phyloP scores from a whole-genome alignment of 1,139 yeast genomes.

The Saccharomyces hybrid region DNA sequence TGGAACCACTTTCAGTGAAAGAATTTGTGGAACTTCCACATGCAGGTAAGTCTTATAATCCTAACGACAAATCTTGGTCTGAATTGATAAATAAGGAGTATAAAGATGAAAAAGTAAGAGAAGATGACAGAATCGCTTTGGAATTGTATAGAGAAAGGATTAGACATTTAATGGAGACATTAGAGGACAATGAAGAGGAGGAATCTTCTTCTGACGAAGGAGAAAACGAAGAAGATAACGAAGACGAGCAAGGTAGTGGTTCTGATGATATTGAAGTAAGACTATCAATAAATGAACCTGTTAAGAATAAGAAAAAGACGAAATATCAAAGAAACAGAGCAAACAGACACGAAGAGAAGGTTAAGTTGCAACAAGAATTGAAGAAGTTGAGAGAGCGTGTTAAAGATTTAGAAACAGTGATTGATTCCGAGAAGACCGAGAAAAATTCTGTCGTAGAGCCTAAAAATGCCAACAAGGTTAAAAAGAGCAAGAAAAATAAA shows the following conservation, averaged over 20 bases:
- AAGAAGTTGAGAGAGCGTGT: constrained; percentile 51
- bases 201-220: constrained; percentile 36
- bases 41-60: constrained; percentile 91
- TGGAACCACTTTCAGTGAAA: constrained; percentile 45
- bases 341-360: constrained; percentile 54
- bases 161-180: constrained; percentile 52
- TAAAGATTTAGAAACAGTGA: constrained; percentile 48
- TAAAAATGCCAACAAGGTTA: constrained; percentile 18
- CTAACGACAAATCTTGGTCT: constrained; percentile 80
- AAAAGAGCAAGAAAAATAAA: constrained; percentile 31
- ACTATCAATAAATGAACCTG: constrained; percentile 69
- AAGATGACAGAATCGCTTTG: constrained; percentile 52
- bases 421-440: constrained; percentile 37
- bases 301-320: constrained; percentile 64
- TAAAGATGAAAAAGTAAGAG: constrained; percentile 57
- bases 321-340: constrained; percentile 68
- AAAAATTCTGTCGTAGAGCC: constrained; percentile 30
- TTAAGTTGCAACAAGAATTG: constrained; percentile 49
- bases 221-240: constrained; percentile 32
- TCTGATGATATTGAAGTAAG: constrained; percentile 27
- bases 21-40: constrained; percentile 51
- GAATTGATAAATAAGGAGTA: constrained; percentile 60
- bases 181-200: constrained; percentile 52
- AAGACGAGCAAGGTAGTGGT: not conserved
- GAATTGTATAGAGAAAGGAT: constrained; percentile 58